These are phyloP conservation scores for Circinella minor DNA, from an alignment of 371 early-diverging fungal species.

Conservation along the genomic window DNA sequence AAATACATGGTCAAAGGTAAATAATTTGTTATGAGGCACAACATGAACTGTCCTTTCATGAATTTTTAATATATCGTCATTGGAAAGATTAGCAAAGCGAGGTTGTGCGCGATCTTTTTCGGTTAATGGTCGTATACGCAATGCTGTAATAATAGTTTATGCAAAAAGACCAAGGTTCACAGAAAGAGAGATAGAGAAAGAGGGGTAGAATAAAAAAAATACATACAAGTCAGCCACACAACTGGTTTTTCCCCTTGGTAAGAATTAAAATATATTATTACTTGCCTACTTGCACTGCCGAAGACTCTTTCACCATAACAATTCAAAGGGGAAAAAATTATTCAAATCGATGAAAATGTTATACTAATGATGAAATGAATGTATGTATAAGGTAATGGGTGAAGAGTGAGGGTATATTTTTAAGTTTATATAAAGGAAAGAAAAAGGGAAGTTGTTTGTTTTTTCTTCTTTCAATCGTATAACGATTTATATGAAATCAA, in stretches of 20 bases:
- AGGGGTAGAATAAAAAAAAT: not conserved
- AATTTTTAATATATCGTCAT: constrained; percentile 39
- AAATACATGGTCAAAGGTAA: constrained; percentile 56
- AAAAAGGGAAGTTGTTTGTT: no score
- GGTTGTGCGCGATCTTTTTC: constrained; percentile 52
- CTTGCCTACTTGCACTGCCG: constrained; percentile 51
- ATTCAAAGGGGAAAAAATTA: not conserved
- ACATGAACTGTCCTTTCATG: constrained; percentile 48
- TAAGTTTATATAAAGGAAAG: no score
- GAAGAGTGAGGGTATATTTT: no score
- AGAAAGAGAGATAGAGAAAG: not conserved
- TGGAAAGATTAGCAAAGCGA: constrained; percentile 38
- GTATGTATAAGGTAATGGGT: no score
- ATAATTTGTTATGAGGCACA: constrained; percentile 46
- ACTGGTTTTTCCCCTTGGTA: not conserved
- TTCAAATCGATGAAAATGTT: not conserved
- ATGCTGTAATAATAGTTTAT: constrained; percentile 26
- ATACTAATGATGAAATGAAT: no score
- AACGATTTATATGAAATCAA: no score
- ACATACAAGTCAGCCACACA: no score
- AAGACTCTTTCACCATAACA: constrained; percentile 16
- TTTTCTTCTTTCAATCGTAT: no score
- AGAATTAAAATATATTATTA: not conserved
- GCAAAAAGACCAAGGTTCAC: not conserved
- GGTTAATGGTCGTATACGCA: constrained; percentile 51